phyloP scores from a whole-genome alignment of 345 rosid genomes.

The Psidium friedrichsthalianum region DNA sequence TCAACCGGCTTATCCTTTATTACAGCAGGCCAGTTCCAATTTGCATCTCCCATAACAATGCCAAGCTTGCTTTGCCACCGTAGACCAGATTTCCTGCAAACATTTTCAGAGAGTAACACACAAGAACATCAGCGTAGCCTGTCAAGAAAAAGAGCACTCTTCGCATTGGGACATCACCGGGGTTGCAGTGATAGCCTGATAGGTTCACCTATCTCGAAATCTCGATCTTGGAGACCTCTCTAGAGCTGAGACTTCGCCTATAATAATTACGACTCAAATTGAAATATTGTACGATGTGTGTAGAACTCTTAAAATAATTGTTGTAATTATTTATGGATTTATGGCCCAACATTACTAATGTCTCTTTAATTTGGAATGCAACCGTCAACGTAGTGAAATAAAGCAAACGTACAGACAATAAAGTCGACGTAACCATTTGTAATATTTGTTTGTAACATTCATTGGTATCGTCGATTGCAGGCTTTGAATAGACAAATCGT shows the following conservation, averaged over 20 bases:
- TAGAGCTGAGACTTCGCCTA: background rate
- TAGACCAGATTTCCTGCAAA: background rate
- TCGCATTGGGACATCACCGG: no score
- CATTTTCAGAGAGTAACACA: background rate
- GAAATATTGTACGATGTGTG: background rate
- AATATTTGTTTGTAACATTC: background rate
- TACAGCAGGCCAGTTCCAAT: background rate
- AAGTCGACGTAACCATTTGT: background rate
- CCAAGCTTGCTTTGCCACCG: background rate
- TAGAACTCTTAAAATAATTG: background rate
- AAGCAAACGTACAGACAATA: background rate
- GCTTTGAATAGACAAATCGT: background rate
- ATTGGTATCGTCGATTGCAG: background rate
- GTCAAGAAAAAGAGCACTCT: no score
- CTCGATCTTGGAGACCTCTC: background rate
- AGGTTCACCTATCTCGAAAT: background rate
- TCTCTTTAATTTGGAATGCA: background rate
- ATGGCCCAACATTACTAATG: no score
- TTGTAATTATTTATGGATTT: no score
- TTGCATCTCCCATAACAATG: background rate
- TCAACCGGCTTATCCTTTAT: background rate
- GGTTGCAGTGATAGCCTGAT: no score
- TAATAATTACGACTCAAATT: background rate
- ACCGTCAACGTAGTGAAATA: background rate
- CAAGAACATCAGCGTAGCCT: background rate